phyloP scores from a whole-genome alignment of 495 filamentous ascomycete genomes.

The Diplogelasinospora grovesii region DNA sequence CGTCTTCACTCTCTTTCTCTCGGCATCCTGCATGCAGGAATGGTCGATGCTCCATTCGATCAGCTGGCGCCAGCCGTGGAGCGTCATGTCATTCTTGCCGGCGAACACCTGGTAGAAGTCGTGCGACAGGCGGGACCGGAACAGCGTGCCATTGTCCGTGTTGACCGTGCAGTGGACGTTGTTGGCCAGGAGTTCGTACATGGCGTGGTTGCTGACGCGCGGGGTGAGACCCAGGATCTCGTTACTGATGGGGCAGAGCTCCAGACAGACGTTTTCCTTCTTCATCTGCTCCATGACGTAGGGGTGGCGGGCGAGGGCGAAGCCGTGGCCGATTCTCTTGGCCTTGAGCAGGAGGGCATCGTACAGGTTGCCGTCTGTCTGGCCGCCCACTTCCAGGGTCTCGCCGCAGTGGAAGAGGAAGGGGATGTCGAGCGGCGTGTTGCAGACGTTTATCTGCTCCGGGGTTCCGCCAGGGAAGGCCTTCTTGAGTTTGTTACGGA shows the following conservation, averaged over 20 bases:
- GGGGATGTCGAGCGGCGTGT: conserved; percentile 81
- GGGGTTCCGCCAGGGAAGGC: no score
- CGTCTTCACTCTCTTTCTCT: conserved; percentile 19
- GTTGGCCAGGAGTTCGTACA: conserved; percentile 45
- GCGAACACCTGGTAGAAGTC: conserved; percentile 52
- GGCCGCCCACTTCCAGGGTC: conserved; percentile 67
- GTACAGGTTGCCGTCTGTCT: conserved; percentile 79
- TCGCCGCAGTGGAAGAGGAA: conserved; percentile 96
- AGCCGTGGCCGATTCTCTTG: conserved; percentile 88
- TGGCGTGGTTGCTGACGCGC: conserved; percentile 39
- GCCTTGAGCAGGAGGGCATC: conserved; percentile 80
- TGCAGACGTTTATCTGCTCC: no score
- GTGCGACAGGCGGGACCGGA: conserved; percentile 49
- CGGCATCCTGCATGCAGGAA: conserved; percentile 36
- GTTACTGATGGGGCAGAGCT: conserved; percentile 87
- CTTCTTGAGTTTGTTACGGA: no score
- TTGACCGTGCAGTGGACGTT: conserved; percentile 48
- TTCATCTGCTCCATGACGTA: conserved; percentile 77
- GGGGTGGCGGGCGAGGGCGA: conserved; percentile 80
- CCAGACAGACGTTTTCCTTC: conserved; percentile 72
- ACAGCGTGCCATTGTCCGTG: conserved; percentile 50
- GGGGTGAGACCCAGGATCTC: conserved; percentile 58
- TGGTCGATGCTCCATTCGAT: conserved; percentile 49
- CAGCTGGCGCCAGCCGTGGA: conserved; percentile 48
- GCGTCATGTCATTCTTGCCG: conserved; percentile 44